Evolutionary conservation across 164 flowering plant genomes (phyloP), one percentile per base, ranked within the genome.

Genomic region (Vitis cinerea): DNA sequence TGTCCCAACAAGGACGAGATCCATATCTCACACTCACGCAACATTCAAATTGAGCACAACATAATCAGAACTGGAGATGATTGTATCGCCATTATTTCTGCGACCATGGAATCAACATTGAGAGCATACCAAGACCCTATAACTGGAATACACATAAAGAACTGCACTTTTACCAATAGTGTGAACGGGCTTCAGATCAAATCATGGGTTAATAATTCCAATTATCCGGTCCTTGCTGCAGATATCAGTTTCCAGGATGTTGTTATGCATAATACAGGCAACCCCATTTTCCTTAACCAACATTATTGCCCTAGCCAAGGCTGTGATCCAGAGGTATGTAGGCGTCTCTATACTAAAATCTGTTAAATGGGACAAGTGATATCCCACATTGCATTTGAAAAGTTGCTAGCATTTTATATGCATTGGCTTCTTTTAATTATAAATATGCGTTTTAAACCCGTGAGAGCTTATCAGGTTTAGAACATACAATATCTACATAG

Each of bases 1-100:
- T 81, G 86, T 66, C 82, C 84, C 48, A 83, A 83, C 78, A 81
- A 84, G 0, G 86, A 83, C 60, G 82, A 84, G 15, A 81, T 83
- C 67, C 82, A 79, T 61, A 58, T 79, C 3, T 73, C 73, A 0
- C 4, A 15, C 44, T 76, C 82, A 2, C n/a, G 44, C 2, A 50
- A 49, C 8, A 58, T 82, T 59, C 29, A 61, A 3, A 69, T 80
- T 50, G n/a, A n/a, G 2, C 9, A 67, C 8, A 62, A 75, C 8
- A 16, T 11, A 7, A 77, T 83, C 6, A 70, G 63, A 48, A 75
- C 80, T 4, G 81, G 86, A 3, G 85, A 84, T 50, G 85, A 84
- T 64, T 84, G 87, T 72, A 59, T 85, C n/a, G 75, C 86, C n/a
- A n/a, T 83, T 13, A 74, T 81, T 1, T 70, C 77, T 4, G 84